These are phyloP conservation scores for Neurospora crassa DNA, from an alignment of 2,329 filamentous ascomycete genomes.

Conservation along the genomic window DNA sequence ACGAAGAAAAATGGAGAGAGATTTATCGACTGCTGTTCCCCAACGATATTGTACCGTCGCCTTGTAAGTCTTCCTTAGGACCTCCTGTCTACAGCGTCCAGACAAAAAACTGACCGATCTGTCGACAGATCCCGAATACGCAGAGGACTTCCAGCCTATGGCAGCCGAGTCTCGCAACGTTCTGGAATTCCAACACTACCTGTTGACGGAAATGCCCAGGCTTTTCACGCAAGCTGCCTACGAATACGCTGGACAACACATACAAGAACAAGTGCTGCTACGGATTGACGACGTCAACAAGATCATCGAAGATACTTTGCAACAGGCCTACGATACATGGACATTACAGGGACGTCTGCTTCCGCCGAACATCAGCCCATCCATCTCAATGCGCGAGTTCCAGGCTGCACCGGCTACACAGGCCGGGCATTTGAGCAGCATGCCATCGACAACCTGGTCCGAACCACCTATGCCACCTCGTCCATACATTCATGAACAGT, in stretches of 20 bases:
- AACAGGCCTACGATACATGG: constrained; percentile 2
- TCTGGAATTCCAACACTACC: constrained; percentile 15
- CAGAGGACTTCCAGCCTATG: constrained; percentile 11
- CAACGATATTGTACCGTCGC: constrained; percentile 15
- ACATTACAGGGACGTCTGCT: background rate
- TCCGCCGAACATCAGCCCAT: background rate
- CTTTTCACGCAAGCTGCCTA: constrained; percentile 14
- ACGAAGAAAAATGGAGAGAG: constrained; percentile 19
- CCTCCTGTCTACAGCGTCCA: background rate
- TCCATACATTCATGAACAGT: background rate
- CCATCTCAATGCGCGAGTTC: background rate
- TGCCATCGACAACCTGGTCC: background rate
- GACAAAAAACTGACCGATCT: constrained; percentile 6
- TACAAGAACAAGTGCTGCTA: constrained; percentile 1
- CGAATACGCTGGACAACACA: constrained; percentile 9
- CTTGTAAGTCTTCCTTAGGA: constrained; percentile 13
- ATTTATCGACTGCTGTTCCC: constrained; percentile 18
- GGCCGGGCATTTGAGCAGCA: background rate
- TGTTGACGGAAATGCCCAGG: constrained; percentile 13
- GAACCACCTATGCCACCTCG: background rate
- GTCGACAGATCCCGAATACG: constrained; percentile 15
- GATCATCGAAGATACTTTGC: constrained; percentile 3
- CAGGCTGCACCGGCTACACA: background rate
- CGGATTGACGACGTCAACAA: constrained; percentile 2
- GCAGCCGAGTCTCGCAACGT: constrained; percentile 9